These are phyloP conservation scores for Oryza glaberrima DNA, from an alignment of 176 grass and related monocot genomes.

Conservation along the genomic window DNA sequence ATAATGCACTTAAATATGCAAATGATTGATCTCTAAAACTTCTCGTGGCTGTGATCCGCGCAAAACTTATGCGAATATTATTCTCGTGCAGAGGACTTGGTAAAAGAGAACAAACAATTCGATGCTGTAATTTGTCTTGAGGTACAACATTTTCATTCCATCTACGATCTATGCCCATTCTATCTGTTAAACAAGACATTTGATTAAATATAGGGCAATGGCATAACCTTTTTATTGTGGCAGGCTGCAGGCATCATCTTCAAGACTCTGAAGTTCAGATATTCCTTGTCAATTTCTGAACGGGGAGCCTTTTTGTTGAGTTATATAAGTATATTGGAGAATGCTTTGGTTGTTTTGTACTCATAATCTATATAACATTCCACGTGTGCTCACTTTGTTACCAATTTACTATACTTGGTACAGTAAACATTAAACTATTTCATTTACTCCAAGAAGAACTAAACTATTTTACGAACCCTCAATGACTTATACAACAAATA, in stretches of 20 bases:
- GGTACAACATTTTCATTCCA: slow-evolving; percentile 51
- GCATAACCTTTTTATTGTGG: neutral
- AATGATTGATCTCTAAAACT: slow-evolving; percentile 5
- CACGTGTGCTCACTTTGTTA: too few relatives aligned
- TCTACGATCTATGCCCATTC: neutral
- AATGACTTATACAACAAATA: neutral
- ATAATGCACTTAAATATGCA: neutral
- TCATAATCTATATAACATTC: neutral
- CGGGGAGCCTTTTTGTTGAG: neutral
- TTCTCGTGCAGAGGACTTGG: slow-evolving; percentile 84
- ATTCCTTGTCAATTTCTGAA: neutral
- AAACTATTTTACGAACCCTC: slow-evolving; percentile 2
- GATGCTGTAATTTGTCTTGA: slow-evolving; percentile 95
- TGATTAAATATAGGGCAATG: neutral
- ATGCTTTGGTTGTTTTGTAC: neutral
- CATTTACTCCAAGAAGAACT: too few relatives aligned
- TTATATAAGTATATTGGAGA: neutral
- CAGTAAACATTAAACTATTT: too few relatives aligned
- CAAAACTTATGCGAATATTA: slow-evolving; percentile 41
- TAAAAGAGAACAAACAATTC: slow-evolving; percentile 78
- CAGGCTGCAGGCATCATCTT: neutral
- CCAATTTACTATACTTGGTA: too few relatives aligned
- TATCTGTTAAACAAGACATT: neutral
- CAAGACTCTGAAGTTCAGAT: neutral
- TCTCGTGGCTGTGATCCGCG: slow-evolving; percentile 24